phyloP scores from a whole-genome alignment of 495 filamentous ascomycete genomes.

The Daldinia bambusicola region DNA sequence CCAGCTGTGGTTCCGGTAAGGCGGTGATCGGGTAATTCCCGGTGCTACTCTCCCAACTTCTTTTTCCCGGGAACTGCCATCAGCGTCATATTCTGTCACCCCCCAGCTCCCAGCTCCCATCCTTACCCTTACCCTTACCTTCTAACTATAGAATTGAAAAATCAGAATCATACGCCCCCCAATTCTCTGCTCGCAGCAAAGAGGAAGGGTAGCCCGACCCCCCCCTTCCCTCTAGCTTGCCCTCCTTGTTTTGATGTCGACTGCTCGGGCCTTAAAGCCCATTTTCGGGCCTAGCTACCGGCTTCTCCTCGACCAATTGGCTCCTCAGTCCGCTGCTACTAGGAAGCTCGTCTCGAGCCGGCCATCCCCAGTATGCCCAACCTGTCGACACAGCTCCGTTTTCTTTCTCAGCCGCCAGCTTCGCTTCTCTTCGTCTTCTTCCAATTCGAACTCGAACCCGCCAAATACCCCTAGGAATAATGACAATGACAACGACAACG shows the following conservation, averaged over 20 bases:
- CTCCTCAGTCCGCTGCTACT: slow-evolving; percentile 26
- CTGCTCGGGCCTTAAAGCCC: slow-evolving; percentile 46
- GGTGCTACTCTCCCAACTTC: slow-evolving; percentile 13
- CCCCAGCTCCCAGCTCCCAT: too few species aligned
- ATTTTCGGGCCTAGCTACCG: slow-evolving; percentile 46
- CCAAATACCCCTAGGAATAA: slow-evolving; percentile 29
- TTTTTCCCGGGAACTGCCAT: slow-evolving; percentile 18
- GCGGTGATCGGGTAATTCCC: slow-evolving; percentile 41
- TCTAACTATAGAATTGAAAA: background rate
- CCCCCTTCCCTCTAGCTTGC: slow-evolving; percentile 13
- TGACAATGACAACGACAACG: background rate
- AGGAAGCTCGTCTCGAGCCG: slow-evolving; percentile 40
- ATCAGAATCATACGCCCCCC: slow-evolving; percentile 2
- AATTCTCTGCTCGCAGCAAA: slow-evolving; percentile 14
- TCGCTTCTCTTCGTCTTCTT: slow-evolving; percentile 32
- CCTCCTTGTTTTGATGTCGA: slow-evolving; percentile 35
- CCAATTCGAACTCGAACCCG: slow-evolving; percentile 29
- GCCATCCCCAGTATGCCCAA: slow-evolving; percentile 34
- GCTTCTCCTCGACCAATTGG: slow-evolving; percentile 46
- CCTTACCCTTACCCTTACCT: background rate
- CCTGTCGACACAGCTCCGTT: slow-evolving; percentile 29
- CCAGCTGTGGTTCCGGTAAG: slow-evolving; percentile 12
- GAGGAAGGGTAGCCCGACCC: slow-evolving; percentile 21
- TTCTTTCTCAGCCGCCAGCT: slow-evolving; percentile 25
- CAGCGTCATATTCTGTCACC: slow-evolving; percentile 35